Evolutionary conservation across 176 grass and related monocot species (phyloP).

Genomic region (Pontederia paniculata): DNA sequence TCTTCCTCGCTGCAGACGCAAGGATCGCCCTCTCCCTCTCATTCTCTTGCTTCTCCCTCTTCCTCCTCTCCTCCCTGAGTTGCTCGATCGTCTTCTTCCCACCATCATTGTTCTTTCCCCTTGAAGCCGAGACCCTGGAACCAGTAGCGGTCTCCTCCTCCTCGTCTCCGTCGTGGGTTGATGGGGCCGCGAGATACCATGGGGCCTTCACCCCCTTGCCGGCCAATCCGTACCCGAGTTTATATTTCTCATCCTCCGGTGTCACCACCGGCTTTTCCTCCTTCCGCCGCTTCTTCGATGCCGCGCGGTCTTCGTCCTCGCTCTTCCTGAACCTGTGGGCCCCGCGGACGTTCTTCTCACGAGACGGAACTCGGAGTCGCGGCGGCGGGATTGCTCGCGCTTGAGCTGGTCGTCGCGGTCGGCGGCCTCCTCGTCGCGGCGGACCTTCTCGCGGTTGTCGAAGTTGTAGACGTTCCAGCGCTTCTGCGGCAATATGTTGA

Average conservation of each 20-base stretch:
- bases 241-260: constrained; percentile 91
- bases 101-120: constrained; percentile 25
- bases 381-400: constrained; percentile 64
- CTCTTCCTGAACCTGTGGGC: constrained; percentile 22
- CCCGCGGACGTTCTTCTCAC: constrained; percentile 29
- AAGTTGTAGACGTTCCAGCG: constrained; percentile 95
- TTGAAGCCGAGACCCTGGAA: background rate
- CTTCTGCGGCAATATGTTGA: constrained; percentile 97
- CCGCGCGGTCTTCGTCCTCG: constrained; percentile 18
- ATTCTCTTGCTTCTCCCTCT: constrained; percentile 60
- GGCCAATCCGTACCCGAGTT: constrained; percentile 64
- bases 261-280: constrained; percentile 48
- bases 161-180: background rate
- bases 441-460: constrained; percentile 96
- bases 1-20: constrained; percentile 25
- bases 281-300: constrained; percentile 33
- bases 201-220: constrained; percentile 81
- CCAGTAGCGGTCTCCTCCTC: constrained; percentile 9
- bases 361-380: constrained; percentile 58
- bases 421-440: constrained; percentile 63
- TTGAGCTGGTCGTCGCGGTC: constrained; percentile 81
- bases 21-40: constrained; percentile 30
- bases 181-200: constrained; percentile 54
- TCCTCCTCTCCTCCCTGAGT: constrained; percentile 60
- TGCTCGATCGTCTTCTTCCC: constrained; percentile 58